These are phyloP conservation scores for Coniella vitis DNA, from an alignment of 2,329 filamentous ascomycete genomes.

Conservation along the genomic window DNA sequence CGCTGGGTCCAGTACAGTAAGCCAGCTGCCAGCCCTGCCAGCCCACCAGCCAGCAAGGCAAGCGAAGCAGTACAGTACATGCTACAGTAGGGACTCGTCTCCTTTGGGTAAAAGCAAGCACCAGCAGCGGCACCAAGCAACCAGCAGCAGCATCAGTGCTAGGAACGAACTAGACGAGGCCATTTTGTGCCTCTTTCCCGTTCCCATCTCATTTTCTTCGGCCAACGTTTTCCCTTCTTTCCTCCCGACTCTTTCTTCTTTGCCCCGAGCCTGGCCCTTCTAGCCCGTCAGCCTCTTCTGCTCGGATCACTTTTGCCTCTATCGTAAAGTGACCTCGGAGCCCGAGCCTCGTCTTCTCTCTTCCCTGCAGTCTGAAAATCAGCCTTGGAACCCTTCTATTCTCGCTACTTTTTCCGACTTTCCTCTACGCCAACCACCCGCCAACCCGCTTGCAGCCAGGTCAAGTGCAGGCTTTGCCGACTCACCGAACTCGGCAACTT, in stretches of 20 bases:
- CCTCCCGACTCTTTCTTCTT: conserved; percentile 8
- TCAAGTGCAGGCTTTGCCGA: not conserved
- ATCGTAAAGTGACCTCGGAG: conserved; percentile 3
- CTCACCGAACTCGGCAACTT: not conserved
- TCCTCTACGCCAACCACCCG: not conserved
- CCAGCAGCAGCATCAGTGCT: not conserved
- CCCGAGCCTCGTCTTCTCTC: conserved; percentile 6
- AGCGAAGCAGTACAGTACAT: not conserved
- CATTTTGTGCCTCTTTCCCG: not conserved
- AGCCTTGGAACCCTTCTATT: not conserved
- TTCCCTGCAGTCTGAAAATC: conserved; percentile 1
- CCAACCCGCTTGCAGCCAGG: too few relatives aligned
- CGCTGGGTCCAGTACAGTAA: not conserved
- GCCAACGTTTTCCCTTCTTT: conserved; percentile 2
- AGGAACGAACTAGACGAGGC: not conserved
- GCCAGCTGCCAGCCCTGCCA: not conserved
- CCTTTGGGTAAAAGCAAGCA: not conserved
- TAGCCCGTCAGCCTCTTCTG: not conserved
- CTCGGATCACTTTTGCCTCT: not conserved
- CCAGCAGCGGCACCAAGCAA: not conserved
- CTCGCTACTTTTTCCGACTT: not conserved
- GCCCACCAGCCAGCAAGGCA: not conserved
- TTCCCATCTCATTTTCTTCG: too few relatives aligned
- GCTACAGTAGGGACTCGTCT: not conserved
- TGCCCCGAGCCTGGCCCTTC: not conserved